These are phyloP conservation scores for Botrytis fabae DNA, from an alignment of 2,329 filamentous ascomycete genomes.

Conservation along the genomic window DNA sequence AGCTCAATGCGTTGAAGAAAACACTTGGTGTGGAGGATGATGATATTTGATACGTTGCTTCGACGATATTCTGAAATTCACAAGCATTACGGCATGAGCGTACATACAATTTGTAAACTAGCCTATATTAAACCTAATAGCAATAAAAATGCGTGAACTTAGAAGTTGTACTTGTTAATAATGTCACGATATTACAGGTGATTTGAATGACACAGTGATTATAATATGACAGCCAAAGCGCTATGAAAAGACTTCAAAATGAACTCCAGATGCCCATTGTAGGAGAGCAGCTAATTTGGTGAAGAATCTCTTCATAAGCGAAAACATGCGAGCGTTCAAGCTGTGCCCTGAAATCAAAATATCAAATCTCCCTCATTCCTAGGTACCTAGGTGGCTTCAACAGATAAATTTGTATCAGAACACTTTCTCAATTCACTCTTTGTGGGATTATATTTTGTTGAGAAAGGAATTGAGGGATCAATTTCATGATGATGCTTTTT, in stretches of 20 bases:
- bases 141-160: conserved; percentile 13
- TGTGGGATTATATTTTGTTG: neutral
- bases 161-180: neutral
- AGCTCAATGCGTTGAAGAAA: conserved; percentile 37
- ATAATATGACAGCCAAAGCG: neutral
- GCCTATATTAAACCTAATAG: conserved; percentile 10
- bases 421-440: neutral
- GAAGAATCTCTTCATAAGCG: conserved; percentile 8
- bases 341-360: neutral
- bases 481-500: neutral
- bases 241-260: neutral
- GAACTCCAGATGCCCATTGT: neutral
- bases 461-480: neutral
- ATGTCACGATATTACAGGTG: neutral
- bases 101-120: conserved; percentile 6
- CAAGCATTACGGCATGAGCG: neutral
- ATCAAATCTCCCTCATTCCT: neutral
- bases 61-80: neutral
- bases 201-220: neutral
- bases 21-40: conserved; percentile 40
- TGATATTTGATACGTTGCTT: conserved; percentile 23
- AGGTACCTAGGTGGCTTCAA: neutral
- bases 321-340: neutral
- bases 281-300: neutral
- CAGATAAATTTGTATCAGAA: neutral